A percentile compares a stretch with the other conserved stretches of the same genome.
These are phyloP conservation scores for Pichia nakasei DNA, from an alignment of 805 yeast genomes.

Conservation along the genomic window DNA sequence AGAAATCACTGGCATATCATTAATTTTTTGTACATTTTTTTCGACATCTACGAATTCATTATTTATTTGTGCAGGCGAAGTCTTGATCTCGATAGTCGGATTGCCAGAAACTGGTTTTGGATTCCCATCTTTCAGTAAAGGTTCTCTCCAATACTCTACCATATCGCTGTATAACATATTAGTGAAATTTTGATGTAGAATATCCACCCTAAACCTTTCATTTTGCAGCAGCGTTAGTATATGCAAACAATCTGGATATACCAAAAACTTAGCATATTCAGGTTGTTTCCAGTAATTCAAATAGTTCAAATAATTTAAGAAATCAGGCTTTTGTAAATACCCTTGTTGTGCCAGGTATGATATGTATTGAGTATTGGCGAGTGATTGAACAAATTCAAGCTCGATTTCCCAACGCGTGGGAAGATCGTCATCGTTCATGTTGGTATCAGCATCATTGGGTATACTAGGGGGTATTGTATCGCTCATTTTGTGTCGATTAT, in stretches of 20 bases:
- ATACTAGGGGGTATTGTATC: not conserved
- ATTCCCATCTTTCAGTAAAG: constrained; percentile 13
- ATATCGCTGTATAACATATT: constrained; percentile 61
- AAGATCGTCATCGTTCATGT: constrained; percentile 23
- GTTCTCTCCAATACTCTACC: constrained; percentile 61
- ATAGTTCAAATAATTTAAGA: constrained; percentile 68
- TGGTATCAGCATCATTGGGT: not conserved
- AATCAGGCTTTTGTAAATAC: constrained; percentile 60
- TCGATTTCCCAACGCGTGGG: constrained; percentile 87
- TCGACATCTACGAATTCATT: not conserved
- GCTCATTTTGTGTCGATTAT: not conserved
- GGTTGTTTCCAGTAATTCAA: constrained; percentile 81
- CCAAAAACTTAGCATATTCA: constrained; percentile 58
- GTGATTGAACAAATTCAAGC: constrained; percentile 86
- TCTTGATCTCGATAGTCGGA: not conserved
- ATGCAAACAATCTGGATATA: constrained; percentile 84
- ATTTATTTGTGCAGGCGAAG: not conserved
- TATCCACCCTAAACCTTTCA: constrained; percentile 44
- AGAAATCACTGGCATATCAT: not conserved
- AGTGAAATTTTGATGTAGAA: constrained; percentile 48
- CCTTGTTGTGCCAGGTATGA: constrained; percentile 81
- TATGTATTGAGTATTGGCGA: constrained; percentile 83
- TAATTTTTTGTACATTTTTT: not conserved
- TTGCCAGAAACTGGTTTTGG: not conserved
- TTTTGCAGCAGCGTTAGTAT: constrained; percentile 56